Evolutionary conservation across 495 filamentous ascomycete genomes (phyloP), one percentile per base, ranked within the genome.

Genomic region (Bombardia bombarda): DNA sequence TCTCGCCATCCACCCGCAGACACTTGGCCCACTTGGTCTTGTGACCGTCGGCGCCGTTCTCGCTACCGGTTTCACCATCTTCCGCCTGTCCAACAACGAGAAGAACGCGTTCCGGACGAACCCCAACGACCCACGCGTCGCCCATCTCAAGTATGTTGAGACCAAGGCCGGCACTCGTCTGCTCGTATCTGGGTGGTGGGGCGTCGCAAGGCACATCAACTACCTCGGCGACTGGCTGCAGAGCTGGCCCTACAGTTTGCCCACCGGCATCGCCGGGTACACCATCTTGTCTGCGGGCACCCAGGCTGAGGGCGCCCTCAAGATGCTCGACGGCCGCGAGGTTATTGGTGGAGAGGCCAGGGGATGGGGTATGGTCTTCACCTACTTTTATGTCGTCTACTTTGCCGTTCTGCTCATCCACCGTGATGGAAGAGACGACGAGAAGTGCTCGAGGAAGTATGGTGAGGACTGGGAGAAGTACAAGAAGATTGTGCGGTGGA

Each of bases 161-260:
- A 98, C 92, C 20, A 81, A 82, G 57, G 72, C 77, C 7, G 92
- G 92, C 25, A 84, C 81, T 16, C 82, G 79, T 43, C 72, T 97
- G 38, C 77, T 98, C 56, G 78, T 77, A 2, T 84, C 85, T 4
- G 92, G 92, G 22, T 98, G 93, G 93, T 97, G 92, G 93, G 93
- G 92, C 30, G 67, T 74, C 17, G 83, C 88, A 10, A 75, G 93
- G 14, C 93, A 98, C 61, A 90, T 96, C 71, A 98, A 97, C 67
- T 97, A 98, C 60, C 63, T 94, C n/a, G 93, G 90, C 30, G 92
- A 98, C 65, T 97, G 90, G 90, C 65, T 90, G 40, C 87, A 94
- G 80, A 76, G 81, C 13, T 97, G 89, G 87, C 80, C 87, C 0
- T 98, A 90, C 63, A 86, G 81, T 45, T 70, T 98, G 17, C 92